Percentiles rank a stretch among this genome's conserved stretches.
Conservation (phyloP, 2,329 filamentous ascomycete species). For the Sclerotinia minor region DNA sequence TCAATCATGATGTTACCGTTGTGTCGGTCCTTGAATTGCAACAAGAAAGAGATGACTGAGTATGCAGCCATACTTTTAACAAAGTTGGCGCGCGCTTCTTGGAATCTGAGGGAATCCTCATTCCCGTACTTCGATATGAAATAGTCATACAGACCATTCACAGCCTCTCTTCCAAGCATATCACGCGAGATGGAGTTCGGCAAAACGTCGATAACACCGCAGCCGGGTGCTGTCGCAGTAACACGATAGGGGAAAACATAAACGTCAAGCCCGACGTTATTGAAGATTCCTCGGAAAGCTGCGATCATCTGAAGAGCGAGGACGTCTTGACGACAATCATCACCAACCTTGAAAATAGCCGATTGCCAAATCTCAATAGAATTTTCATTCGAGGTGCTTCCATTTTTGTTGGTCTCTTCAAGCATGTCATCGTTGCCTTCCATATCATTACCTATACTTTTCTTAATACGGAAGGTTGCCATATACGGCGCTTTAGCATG, state of each 20-base stretch:
- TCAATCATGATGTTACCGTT: conserved; percentile 99
- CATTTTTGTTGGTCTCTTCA: conserved; percentile 49
- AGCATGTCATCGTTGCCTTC: conserved; percentile 55
- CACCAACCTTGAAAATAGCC: conserved; percentile 99
- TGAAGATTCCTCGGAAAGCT: conserved; percentile 95
- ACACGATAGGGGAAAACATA: conserved; percentile 97
- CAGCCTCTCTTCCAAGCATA: conserved; percentile 96
- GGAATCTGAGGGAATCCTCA: conserved; percentile 91
- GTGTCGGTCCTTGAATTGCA: conserved; percentile 99
- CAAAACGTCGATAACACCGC: conserved; percentile 95
- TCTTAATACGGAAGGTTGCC: conserved; percentile 97
- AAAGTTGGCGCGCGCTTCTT: conserved; percentile 93
- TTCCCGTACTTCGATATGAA: conserved; percentile 97
- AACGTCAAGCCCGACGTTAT: conserved; percentile 89
- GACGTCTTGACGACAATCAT: conserved; percentile 97
- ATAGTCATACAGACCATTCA: conserved; percentile 98
- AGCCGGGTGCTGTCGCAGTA: conserved; percentile 93
- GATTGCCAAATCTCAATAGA: conserved; percentile 97
- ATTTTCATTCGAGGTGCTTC: conserved; percentile 46
- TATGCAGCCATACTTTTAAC: conserved; percentile 99
- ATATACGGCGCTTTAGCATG: conserved; percentile 99
- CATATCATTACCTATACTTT: conserved; percentile 59
- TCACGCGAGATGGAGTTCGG: conserved; percentile 98
- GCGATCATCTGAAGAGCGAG: conserved; percentile 97
- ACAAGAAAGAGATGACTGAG: conserved; percentile 90